Evolutionary conservation across 1,284 basidiomycete species (phyloP), one percentile per base, ranked within the genome.

Genomic region (Moesziomyces sp.): DNA sequence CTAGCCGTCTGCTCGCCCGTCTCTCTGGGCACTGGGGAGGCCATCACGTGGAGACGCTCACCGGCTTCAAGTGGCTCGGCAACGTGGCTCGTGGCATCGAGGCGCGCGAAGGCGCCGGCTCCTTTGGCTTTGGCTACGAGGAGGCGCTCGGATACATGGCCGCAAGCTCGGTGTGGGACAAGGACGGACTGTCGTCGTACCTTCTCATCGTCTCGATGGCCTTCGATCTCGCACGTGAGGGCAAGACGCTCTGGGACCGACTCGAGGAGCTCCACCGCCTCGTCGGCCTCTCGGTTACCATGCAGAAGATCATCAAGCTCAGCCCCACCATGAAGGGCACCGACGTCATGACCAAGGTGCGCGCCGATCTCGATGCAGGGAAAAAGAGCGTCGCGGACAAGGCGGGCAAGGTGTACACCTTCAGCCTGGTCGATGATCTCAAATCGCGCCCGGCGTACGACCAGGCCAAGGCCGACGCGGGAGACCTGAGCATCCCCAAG

Each of bases 31-130:
- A 61, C 43, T 69, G 60, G 50, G 75, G 75, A 6, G 73, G 67
- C 2, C 52, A 52, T 14, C 76, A 80, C 19, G 62, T 69, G 28
- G 79, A 80, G 60, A 80, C 78, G 24, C 58, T 79, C 7, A 80
- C 79, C 1, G 79, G 79, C 3, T 80, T 80, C 79, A 80, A 80
- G 61, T 80, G 79, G 79, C 77, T 80, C 46, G 79, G 79, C 10
- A 66, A 74, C 26, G 75, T 76, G 0, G 79, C 79, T 11, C 60
- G 62, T 16, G 59, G 57, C 13, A 69, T 78, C 21, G 61, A 75
- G 24, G 66, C 57, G 1, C 50, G 68, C 1, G 53, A 75, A 42
- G 77, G 77, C 34, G 46, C 58, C 5, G 66, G 74, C 4, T 57
- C 69, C 11, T 80, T 80, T 52, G 66, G 64, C 3, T 79, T 79